These are phyloP conservation scores for Blastosporella zonata DNA, from an alignment of 1,284 basidiomycete species.

Conservation along the genomic window DNA sequence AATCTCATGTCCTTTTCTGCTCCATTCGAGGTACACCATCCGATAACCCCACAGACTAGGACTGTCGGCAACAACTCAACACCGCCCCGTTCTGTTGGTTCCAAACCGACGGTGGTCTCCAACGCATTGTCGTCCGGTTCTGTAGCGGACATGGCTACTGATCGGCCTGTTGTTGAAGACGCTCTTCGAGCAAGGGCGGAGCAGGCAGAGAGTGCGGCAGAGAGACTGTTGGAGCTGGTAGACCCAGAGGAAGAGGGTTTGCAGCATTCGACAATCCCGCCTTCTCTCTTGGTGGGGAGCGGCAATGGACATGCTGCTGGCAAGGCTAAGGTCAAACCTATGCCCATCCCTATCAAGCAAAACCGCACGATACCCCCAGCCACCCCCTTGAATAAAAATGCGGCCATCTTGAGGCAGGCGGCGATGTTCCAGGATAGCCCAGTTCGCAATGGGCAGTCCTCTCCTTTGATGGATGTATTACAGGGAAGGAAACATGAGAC, in stretches of 20 bases:
- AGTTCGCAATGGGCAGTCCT: conserved; percentile 47
- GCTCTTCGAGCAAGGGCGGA: conserved; percentile 80
- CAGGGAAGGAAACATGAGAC: conserved; percentile 59
- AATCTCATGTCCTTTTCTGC: conserved; percentile 72
- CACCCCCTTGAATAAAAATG: conserved; percentile 62
- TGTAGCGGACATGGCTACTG: conserved; percentile 35
- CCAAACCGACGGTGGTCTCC: conserved; percentile 43
- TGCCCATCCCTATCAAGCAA: conserved; percentile 27
- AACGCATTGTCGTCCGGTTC: conserved; percentile 60
- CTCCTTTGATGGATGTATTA: conserved; percentile 65
- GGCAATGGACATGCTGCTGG: conserved; percentile 35
- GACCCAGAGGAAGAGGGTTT: conserved; percentile 65
- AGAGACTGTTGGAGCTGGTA: conserved; percentile 75
- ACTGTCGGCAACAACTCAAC: conserved; percentile 35
- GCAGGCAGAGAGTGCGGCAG: conserved; percentile 85
- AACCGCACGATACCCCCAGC: conserved; percentile 36
- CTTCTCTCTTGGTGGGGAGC: conserved; percentile 49
- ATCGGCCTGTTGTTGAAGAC: conserved; percentile 71
- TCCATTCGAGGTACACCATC: conserved; percentile 55
- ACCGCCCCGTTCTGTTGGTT: conserved; percentile 53
- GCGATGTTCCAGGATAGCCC: conserved; percentile 80
- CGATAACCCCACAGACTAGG: conserved; percentile 20
- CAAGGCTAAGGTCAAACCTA: conserved; percentile 38
- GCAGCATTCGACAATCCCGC: conserved; percentile 51
- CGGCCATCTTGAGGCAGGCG: conserved; percentile 63